Evolutionary conservation across 2,329 filamentous ascomycete genomes (phyloP), one percentile per base, ranked within the genome.

Genomic region (Paraphoma sp.): DNA sequence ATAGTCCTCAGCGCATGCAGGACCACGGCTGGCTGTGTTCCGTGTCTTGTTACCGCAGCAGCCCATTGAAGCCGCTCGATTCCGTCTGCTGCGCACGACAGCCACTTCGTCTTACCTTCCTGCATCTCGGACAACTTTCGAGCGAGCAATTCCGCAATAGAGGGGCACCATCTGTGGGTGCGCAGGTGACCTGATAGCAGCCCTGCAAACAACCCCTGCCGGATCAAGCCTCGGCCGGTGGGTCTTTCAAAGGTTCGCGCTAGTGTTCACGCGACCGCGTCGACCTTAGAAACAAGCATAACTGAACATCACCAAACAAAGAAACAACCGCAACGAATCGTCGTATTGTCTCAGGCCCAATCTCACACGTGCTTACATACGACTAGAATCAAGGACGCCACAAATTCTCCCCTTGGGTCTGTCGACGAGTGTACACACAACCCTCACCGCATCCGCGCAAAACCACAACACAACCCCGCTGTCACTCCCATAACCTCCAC

Each of bases 251-350:
- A 14, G 33, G 14, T 36, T 57, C 64, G 58, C 66, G 66, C 64
- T 66, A 69, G 49, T 54, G 54, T 56, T 53, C 57, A 65, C 64
- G 67, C 64, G 64, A 36, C 33, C 63, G 63, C 65, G 54, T 60
- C 60, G 54, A n/a, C 40, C 33, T 36, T 36, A 36, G 30, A 57
- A 60, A 53, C 55, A 55, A 43, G 54, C 50, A 50, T 51, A 56
- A 45, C 58, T 45, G 40, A 49, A 49, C 33, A 36, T 10, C 33
- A 36, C 33, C 58, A 49, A 57, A 63, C 31, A 62, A 56, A 54
- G 29, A 45, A 48, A 41, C 23, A 12, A 28, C 28, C 10, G 12
- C 38, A 40, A 14, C 40, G n/a, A 48, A 50, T 31, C 45, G 28
- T 54, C 28, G 46, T 4, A 52, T 59, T 46, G 42, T 56, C 46